Evolutionary conservation across 495 filamentous ascomycete genomes (phyloP).

Genomic region (Lepidopterella palustris): DNA sequence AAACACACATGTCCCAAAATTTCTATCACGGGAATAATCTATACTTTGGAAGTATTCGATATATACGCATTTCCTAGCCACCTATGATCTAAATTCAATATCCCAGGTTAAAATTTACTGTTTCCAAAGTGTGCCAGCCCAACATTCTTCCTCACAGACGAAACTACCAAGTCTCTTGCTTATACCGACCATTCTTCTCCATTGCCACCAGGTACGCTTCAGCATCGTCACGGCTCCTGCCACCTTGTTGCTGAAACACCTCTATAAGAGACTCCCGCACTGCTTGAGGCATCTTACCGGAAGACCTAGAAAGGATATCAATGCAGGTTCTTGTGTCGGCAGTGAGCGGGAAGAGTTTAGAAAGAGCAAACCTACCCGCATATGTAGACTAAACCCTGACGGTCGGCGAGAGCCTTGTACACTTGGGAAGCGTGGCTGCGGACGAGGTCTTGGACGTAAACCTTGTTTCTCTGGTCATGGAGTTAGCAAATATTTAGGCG

Average conservation of each 20-base stretch:
- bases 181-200: conserved; percentile 64
- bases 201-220: conserved; percentile 53
- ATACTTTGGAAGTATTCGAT: no score
- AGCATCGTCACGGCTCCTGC: conserved; percentile 43
- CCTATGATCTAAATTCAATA: no score
- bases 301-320: conserved; percentile 24
- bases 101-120: no score
- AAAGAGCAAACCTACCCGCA: conserved; percentile 56
- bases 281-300: conserved; percentile 73
- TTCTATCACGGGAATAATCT: no score
- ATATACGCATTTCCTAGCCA: no score
- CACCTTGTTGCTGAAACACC: conserved; percentile 48
- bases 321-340: conserved; percentile 2
- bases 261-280: conserved; percentile 76
- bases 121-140: no score
- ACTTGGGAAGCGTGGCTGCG: conserved; percentile 53
- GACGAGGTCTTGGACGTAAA: conserved; percentile 87
- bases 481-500: background rate
- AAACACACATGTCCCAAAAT: no score
- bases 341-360: background rate
- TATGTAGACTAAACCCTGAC: conserved; percentile 58
- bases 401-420: conserved; percentile 49
- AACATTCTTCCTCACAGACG: no score
- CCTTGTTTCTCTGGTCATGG: conserved; percentile 46
- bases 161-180: conserved; percentile 70